Evolutionary conservation across 1,284 basidiomycete species (phyloP).

Genomic region (Marasmius fiardii): DNA sequence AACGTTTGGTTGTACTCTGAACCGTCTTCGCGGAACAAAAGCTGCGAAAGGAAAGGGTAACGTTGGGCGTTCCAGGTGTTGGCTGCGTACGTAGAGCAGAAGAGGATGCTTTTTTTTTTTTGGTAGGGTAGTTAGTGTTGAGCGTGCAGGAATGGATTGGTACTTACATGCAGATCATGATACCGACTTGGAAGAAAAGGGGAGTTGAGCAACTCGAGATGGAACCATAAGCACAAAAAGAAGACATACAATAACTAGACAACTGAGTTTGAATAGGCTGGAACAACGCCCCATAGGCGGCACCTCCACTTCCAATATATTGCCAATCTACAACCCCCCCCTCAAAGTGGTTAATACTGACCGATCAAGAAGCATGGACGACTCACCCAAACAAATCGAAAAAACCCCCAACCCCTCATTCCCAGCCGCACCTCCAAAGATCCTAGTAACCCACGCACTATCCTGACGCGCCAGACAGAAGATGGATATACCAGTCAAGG

Average conservation of each 20-base stretch:
- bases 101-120: slow-evolving; percentile 20
- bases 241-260: slow-evolving; percentile 17
- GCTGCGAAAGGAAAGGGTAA: slow-evolving; percentile 47
- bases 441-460: slow-evolving; percentile 52
- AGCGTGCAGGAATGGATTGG: not conserved
- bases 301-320: slow-evolving; percentile 45
- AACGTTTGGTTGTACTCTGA: slow-evolving; percentile 27
- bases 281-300: slow-evolving; percentile 38
- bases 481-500: slow-evolving; percentile 53
- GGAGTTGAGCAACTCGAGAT: not conserved
- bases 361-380: not conserved
- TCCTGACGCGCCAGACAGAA: slow-evolving; percentile 54
- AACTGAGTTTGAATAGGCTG: slow-evolving; percentile 41
- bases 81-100: slow-evolving; percentile 31
- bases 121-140: not conserved
- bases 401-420: slow-evolving; percentile 34
- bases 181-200: slow-evolving; percentile 27
- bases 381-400: slow-evolving; percentile 37
- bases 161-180: slow-evolving; percentile 38
- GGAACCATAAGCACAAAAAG: not conserved
- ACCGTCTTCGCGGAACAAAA: slow-evolving; percentile 32
- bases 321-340: slow-evolving; percentile 42
- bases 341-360: not conserved
- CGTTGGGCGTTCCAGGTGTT: slow-evolving; percentile 41
- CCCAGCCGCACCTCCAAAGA: slow-evolving; percentile 48